Percentiles rank a stretch among this genome's conserved stretches.
phyloP scores from a whole-genome alignment of 1,139 yeast genomes.

The Pichia sp. region DNA sequence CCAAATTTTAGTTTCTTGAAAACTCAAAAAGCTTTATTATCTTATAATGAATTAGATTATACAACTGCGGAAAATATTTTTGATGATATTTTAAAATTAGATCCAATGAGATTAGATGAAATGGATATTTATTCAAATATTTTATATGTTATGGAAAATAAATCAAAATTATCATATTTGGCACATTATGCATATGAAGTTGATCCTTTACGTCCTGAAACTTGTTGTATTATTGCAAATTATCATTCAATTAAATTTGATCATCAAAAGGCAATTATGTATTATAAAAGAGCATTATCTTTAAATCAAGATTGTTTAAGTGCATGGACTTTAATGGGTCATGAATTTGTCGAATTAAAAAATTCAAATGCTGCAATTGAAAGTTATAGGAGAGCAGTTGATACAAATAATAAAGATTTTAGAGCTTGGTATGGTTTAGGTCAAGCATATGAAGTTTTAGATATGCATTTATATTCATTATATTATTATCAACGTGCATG shows the following conservation, averaged over 20 bases:
- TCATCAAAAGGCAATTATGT: conserved; percentile 91
- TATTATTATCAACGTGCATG: conserved; percentile 93
- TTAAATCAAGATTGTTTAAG: conserved; percentile 75
- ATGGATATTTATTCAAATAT: conserved; percentile 90
- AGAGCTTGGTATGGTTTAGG: conserved; percentile 99
- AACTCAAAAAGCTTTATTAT: conserved; percentile 72
- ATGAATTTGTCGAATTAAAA: conserved; percentile 92
- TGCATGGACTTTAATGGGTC: conserved; percentile 99
- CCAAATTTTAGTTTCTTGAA: conserved; percentile 72
- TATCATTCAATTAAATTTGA: conserved; percentile 89
- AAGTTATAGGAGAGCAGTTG: conserved; percentile 88
- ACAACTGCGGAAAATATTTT: conserved; percentile 72
- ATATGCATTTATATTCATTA: conserved; percentile 88
- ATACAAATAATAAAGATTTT: conserved; percentile 81
- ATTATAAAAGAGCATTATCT: conserved; percentile 83
- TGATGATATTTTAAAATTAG: conserved; percentile 65
- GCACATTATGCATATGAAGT: conserved; percentile 82
- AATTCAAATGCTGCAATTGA: conserved; percentile 98
- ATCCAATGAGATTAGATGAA: conserved; percentile 86
- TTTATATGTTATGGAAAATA: conserved; percentile 88
- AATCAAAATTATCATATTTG: conserved; percentile 73
- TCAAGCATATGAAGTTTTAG: conserved; percentile 94
- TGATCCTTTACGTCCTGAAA: conserved; percentile 88
- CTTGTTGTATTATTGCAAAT: conserved; percentile 91
- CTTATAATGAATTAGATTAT: conserved; percentile 78